Base-by-base conservation (phyloP, 1,284 basidiomycete species). In the Lignosus rhinocerotis region DNA sequence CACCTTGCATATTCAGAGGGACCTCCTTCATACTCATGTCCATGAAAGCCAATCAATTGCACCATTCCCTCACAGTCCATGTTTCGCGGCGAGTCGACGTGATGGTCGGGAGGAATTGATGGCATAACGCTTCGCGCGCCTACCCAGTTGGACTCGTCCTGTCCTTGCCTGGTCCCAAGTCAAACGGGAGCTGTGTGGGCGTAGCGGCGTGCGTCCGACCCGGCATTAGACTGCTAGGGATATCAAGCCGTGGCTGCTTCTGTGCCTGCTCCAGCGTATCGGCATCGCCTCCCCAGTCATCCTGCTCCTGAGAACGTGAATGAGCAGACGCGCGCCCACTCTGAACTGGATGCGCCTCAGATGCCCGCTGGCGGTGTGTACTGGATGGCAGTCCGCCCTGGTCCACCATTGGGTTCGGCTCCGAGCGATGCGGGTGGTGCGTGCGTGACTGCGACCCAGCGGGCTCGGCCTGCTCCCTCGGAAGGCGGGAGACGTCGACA, bases 151-250 rank as follows among this genome's bases (percentile, higher is more conserved):
- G 17, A 36, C 19, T 19, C 12, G 25, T 19, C 32, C 32, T 25
- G 31, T 10, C 53, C 33, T 19, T 21, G 4, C 19, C 52, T 16
- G 47, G 43, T 19, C 48, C 53, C 7, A 59, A 30, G 47, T 56
- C 59, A 44, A 51, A 49, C 6, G 51, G 50, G 1, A 56, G 17
- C 51, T 56, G 55, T n/a, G 59, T 30, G 14, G 59, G 51, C 21
- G 16, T 38, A n/a, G 21, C 48, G 34, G 42, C 33, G 45, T 30
- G 44, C 53, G 51, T 42, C 33, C 50, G 43, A 8, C 59, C 59
- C 0, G 62, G 62, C 45, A 51, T 51, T 55, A 64, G 30, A 17
- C 52, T 56, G 11, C 51, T 43, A 10, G 62, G 62, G 36, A 64
- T 64, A 11, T 53, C 60, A 10, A 53, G 38, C 31, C 62, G 62